Percentiles rank a stretch among this genome's conserved stretches.
These are phyloP conservation scores for Fistulina hepatica DNA, from an alignment of 1,284 basidiomycete genomes.

Conservation along the genomic window DNA sequence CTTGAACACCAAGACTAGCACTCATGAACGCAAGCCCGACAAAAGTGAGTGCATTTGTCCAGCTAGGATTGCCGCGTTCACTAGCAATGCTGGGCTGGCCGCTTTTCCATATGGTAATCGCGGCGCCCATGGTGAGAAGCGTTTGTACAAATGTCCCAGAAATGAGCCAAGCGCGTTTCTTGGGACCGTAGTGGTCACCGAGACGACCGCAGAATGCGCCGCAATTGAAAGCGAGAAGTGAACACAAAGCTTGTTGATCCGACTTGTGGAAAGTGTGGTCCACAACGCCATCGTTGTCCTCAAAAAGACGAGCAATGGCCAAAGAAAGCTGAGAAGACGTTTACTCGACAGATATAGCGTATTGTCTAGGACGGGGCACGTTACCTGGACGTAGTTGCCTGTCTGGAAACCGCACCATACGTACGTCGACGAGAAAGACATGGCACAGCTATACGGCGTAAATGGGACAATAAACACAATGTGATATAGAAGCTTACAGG, in stretches of 20 bases:
- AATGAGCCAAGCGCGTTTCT: slow-evolving; percentile 67
- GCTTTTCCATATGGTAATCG: slow-evolving; percentile 57
- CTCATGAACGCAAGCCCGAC: slow-evolving; percentile 68
- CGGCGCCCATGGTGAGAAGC: slow-evolving; percentile 61
- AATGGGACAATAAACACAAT: not conserved
- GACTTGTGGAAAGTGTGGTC: slow-evolving; percentile 58
- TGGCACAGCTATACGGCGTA: slow-evolving; percentile 10
- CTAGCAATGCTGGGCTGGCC: slow-evolving; percentile 44
- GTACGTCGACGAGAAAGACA: slow-evolving; percentile 17
- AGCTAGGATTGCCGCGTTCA: slow-evolving; percentile 48
- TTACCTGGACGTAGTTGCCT: slow-evolving; percentile 19
- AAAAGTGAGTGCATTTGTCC: slow-evolving; percentile 57
- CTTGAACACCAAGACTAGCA: slow-evolving; percentile 68
- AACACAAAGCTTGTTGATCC: slow-evolving; percentile 74
- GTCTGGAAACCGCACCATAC: slow-evolving; percentile 21
- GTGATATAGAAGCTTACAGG: slow-evolving; percentile 13
- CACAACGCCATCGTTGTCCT: slow-evolving; percentile 34
- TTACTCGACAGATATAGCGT: slow-evolving; percentile 3
- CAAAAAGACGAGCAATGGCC: slow-evolving; percentile 42
- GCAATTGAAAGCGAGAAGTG: slow-evolving; percentile 60
- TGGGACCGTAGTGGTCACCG: slow-evolving; percentile 59
- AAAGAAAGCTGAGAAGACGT: slow-evolving; percentile 21
- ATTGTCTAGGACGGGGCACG: not conserved
- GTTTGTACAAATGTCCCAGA: slow-evolving; percentile 64
- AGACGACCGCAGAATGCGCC: slow-evolving; percentile 66